These are phyloP conservation scores for Cyclostephanos tholiformis DNA, from an alignment of 108 stramenopile species.

Conservation along the genomic window DNA sequence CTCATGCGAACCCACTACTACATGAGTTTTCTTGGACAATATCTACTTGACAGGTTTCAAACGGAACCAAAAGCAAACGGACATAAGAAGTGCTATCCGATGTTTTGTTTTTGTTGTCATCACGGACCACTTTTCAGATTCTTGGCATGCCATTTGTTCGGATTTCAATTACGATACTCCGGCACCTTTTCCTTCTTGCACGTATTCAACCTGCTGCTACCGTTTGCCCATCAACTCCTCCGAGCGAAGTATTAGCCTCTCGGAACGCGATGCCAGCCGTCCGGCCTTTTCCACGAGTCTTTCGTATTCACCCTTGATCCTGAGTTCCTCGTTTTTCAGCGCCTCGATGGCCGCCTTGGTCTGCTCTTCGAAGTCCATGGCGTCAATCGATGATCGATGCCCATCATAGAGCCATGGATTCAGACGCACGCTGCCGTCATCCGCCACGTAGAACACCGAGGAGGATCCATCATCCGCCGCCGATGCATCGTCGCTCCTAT, in stretches of 20 bases:
- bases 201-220: not conserved
- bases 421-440: constrained; percentile 14
- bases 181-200: not conserved
- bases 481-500: not conserved
- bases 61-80: too few relatives aligned
- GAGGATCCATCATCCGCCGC: too few relatives aligned
- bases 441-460: not conserved
- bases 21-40: too few relatives aligned
- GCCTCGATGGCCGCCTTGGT: constrained; percentile 20
- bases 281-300: constrained; percentile 40
- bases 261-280: constrained; percentile 42
- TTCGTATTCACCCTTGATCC: constrained; percentile 29
- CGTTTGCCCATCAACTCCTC: constrained; percentile 40
- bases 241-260: constrained; percentile 29
- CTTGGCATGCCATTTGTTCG: too few relatives aligned
- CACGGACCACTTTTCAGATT: too few relatives aligned
- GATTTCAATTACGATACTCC: not conserved
- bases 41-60: too few relatives aligned
- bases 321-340: constrained; percentile 18
- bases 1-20: too few relatives aligned
- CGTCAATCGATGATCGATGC: constrained; percentile 24
- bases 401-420: constrained; percentile 1
- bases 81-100: too few relatives aligned
- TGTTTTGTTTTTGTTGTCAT: too few relatives aligned
- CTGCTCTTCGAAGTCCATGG: constrained; percentile 30